phyloP scores from a whole-genome alignment of 2,329 filamentous ascomycete genomes.

The Pezicula radicicola region DNA sequence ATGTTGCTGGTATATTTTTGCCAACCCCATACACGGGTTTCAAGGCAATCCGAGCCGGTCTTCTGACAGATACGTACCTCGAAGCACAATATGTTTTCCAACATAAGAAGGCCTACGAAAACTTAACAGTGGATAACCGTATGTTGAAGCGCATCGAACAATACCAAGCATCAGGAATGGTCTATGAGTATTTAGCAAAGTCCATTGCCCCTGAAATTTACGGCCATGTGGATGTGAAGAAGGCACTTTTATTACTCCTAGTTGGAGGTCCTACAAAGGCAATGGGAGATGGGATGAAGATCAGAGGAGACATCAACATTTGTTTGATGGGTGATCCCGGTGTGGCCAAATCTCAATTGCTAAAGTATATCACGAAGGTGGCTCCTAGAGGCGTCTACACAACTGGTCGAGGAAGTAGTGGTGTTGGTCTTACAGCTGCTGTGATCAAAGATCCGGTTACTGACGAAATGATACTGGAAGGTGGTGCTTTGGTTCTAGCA shows the following conservation, averaged over 20 bases:
- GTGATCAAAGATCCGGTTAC: conserved; percentile 80
- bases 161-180: conserved; percentile 79
- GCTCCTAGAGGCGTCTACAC: conserved; percentile 85
- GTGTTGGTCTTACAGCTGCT: conserved; percentile 77
- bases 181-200: conserved; percentile 93
- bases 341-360: conserved; percentile 97
- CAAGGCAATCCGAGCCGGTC: conserved; percentile 90
- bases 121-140: conserved; percentile 78
- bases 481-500: conserved; percentile 73
- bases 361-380: conserved; percentile 98
- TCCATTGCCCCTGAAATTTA: conserved; percentile 98
- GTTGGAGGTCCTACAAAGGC: conserved; percentile 96
- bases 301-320: conserved; percentile 97
- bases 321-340: conserved; percentile 99
- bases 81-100: conserved; percentile 92
- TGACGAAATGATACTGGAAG: conserved; percentile 76
- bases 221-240: conserved; percentile 96
- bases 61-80: conserved; percentile 95
- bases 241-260: conserved; percentile 89
- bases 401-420: conserved; percentile 76
- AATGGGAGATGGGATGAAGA: conserved; percentile 97
- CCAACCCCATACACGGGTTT: conserved; percentile 99
- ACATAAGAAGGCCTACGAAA: conserved; percentile 97
- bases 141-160: conserved; percentile 83
- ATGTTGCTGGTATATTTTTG: conserved; percentile 92